Evolutionary conservation across 1,284 basidiomycete species (phyloP).

Genomic region (Trichosporon asahii): DNA sequence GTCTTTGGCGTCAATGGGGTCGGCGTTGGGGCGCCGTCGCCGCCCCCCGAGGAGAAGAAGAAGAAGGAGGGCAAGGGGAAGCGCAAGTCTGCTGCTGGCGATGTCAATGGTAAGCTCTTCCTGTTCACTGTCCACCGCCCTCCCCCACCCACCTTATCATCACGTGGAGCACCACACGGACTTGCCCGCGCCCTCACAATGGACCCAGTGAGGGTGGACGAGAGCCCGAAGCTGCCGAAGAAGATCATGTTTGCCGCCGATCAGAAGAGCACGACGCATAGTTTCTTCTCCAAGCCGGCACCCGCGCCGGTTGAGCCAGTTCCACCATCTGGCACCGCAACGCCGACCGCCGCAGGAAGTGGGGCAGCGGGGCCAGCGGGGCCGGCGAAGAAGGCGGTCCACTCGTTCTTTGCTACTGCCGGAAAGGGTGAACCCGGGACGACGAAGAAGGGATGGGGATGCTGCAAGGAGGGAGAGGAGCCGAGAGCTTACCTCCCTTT

Average conservation of each 20-base stretch:
- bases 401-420: conserved; percentile 35
- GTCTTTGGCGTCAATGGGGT: conserved; percentile 16
- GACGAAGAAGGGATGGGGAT: conserved; percentile 43
- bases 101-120: not conserved
- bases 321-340: not conserved
- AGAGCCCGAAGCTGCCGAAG: conserved; percentile 18
- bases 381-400: conserved; percentile 14
- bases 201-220: not conserved
- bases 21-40: conserved; percentile 12
- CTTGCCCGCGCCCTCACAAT: no score
- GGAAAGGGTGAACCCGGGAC: conserved; percentile 15
- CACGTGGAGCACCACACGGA: no score
- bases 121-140: no score
- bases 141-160: no score
- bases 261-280: conserved; percentile 29
- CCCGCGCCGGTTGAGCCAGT: not conserved
- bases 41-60: not conserved
- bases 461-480: conserved; percentile 36
- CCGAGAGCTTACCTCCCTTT: conserved; percentile 32
- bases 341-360: not conserved
- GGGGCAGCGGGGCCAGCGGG: not conserved
- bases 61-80: not conserved
- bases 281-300: conserved; percentile 32
- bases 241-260: conserved; percentile 36
- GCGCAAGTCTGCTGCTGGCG: not conserved